phyloP scores from a whole-genome alignment of 2,329 filamentous ascomycete genomes.

The Delphinella strobiligena region DNA sequence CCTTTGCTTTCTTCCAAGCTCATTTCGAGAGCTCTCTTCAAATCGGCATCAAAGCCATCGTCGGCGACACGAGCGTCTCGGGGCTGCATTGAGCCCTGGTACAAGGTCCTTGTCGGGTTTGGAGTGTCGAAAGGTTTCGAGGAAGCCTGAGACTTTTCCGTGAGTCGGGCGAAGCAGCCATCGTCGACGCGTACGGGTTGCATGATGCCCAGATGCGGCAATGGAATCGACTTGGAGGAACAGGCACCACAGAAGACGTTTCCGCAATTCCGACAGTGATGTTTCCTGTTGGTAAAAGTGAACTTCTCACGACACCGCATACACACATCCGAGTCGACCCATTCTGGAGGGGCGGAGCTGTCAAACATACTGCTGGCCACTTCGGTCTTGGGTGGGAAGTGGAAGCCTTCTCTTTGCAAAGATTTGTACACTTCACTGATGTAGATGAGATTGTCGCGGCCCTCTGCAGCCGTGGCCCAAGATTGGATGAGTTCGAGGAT shows the following conservation, averaged over 20 bases:
- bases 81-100: slow-evolving; percentile 69
- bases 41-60: slow-evolving; percentile 84
- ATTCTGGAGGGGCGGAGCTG: slow-evolving; percentile 91
- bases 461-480: slow-evolving; percentile 84
- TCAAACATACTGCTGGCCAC: slow-evolving; percentile 97
- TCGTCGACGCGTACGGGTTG: slow-evolving; percentile 91
- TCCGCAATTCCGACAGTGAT: slow-evolving; percentile 95
- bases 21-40: slow-evolving; percentile 91
- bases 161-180: slow-evolving; percentile 84
- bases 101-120: slow-evolving; percentile 52
- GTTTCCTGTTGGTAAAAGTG: slow-evolving; percentile 95
- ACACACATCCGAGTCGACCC: slow-evolving; percentile 95
- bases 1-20: slow-evolving; percentile 85
- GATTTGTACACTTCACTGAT: slow-evolving; percentile 77
- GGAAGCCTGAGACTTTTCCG: slow-evolving; percentile 49
- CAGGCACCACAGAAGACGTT: slow-evolving; percentile 96
- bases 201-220: slow-evolving; percentile 86
- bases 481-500: slow-evolving; percentile 88
- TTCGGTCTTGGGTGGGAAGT: slow-evolving; percentile 75
- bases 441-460: slow-evolving; percentile 70
- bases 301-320: slow-evolving; percentile 95
- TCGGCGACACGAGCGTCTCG: slow-evolving; percentile 70
- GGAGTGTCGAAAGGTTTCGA: slow-evolving; percentile 33
- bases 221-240: slow-evolving; percentile 73
- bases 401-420: slow-evolving; percentile 73